phyloP scores from a whole-genome alignment of 352 stramenopile species.

The Globisporangium echinulatum region DNA sequence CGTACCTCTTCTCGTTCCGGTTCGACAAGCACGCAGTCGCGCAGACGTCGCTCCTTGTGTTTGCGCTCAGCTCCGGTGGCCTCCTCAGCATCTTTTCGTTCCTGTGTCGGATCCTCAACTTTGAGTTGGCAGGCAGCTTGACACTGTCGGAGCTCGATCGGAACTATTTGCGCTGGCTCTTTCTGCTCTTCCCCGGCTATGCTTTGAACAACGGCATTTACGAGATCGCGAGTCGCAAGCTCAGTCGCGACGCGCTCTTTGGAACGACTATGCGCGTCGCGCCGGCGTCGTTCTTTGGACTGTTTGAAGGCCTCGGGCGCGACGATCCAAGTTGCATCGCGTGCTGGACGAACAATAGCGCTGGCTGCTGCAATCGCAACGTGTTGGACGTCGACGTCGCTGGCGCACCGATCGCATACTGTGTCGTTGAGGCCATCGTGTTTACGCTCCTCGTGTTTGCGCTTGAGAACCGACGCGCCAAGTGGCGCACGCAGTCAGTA shows the following conservation, averaged over 20 bases:
- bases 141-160: constrained; percentile 19
- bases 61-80: constrained; percentile 20
- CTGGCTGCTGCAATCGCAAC: constrained; percentile 30
- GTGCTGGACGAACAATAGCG: constrained; percentile 23
- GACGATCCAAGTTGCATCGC: constrained; percentile 9
- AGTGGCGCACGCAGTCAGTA: constrained; percentile 16
- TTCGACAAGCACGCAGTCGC: constrained; percentile 31
- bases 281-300: constrained; percentile 22
- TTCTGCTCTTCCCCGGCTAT: constrained; percentile 32
- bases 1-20: constrained; percentile 30
- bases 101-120: constrained; percentile 29
- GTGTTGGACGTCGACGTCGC: constrained; percentile 40
- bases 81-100: constrained; percentile 36
- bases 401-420: constrained; percentile 41
- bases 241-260: constrained; percentile 16
- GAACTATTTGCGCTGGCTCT: constrained; percentile 33
- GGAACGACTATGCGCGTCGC: background rate
- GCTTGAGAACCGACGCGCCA: constrained; percentile 26
- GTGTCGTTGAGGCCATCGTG: constrained; percentile 29
- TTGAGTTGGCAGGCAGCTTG: constrained; percentile 15
- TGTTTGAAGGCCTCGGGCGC: constrained; percentile 20
- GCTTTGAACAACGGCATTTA: constrained; percentile 26
- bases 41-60: constrained; percentile 30
- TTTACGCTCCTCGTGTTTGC: constrained; percentile 43
- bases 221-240: constrained; percentile 29